phyloP scores from a whole-genome alignment of 345 rosid genomes.

The sweet orange (Citrus sinensis) region DVS_A1.0 CM039168.1:29055001-29055500 shows the following conservation, averaged over 20 bases:
- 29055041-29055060: neutral
- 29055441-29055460: neutral
- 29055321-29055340: neutral
- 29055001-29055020: constrained; percentile 9
- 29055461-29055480: neutral
- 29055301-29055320: neutral
- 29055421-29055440: neutral
- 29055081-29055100: neutral
- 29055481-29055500: neutral
- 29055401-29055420: neutral
- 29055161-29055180: constrained; percentile 30
- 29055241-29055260: too few species aligned
- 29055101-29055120: neutral
- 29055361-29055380: neutral
- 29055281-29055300: neutral
- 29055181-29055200: constrained; percentile 31
- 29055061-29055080: neutral
- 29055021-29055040: constrained; percentile 8
- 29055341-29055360: neutral
- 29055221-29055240: neutral
- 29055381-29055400: constrained; percentile 2
- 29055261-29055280: neutral
- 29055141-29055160: neutral
- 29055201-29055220: neutral
- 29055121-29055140: neutral